Conservation (phyloP, 139 green algal species). For the Spirogloea muscicola region DNA sequence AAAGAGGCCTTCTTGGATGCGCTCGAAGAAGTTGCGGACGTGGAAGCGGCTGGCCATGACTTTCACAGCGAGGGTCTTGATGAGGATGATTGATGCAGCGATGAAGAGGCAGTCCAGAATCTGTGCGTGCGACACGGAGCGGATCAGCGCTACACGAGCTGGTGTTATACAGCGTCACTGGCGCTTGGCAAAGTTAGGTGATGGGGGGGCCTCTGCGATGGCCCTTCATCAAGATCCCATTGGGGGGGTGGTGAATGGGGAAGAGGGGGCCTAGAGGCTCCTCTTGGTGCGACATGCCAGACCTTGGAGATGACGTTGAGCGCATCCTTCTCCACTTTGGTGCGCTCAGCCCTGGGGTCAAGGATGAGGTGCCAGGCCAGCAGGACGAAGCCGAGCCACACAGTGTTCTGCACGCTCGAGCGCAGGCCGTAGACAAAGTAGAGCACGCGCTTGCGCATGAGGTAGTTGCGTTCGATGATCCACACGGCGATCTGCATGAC, state of each 20-base stretch:
- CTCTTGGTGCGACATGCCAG: too few relatives aligned
- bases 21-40: slow-evolving; percentile 30
- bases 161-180: too few relatives aligned
- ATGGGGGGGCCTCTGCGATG: too few relatives aligned
- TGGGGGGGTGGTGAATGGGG: too few relatives aligned
- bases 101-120: neutral
- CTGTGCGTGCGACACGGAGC: too few relatives aligned
- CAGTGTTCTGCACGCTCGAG: neutral
- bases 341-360: neutral
- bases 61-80: slow-evolving; percentile 17
- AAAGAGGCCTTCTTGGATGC: slow-evolving; percentile 39
- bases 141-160: too few relatives aligned
- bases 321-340: neutral
- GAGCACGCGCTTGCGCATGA: slow-evolving; percentile 9
- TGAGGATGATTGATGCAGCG: neutral
- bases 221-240: too few relatives aligned
- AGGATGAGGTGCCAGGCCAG: neutral
- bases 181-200: too few relatives aligned
- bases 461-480: slow-evolving; percentile 18
- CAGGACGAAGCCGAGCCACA: neutral
- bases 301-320: neutral
- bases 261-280: too few relatives aligned
- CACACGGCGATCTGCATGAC: slow-evolving; percentile 3
- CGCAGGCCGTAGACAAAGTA: slow-evolving; percentile 30
- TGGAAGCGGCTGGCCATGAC: slow-evolving; percentile 36